Base-by-base conservation (phyloP, 1,139 yeast species). In the Arxiozyma telluris region DNA sequence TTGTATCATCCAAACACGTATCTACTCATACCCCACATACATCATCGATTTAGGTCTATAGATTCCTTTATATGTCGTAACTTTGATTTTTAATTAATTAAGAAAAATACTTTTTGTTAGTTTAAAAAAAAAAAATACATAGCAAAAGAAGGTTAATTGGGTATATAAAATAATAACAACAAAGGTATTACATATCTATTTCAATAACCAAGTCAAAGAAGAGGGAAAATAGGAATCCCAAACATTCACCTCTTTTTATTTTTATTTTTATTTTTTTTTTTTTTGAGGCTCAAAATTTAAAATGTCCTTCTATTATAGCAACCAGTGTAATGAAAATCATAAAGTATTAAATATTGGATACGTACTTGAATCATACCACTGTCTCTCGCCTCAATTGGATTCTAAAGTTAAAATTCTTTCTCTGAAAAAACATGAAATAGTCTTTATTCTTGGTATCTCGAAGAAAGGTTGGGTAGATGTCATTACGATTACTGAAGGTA, bases 401-500 rank as follows among this genome's bases (percentile, higher is more conserved):
- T 17, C 41, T 5, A 45, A 45, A 7, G 38, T 44, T 9, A 50
- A 50, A 15, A 21, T 50, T 15, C 41, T 50, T 12, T 15, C 46
- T 4, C 47, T 57, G n/a, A 41, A 44, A 5, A 45, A 45, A 21
- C 47, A 48, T 20, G 59, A 57, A 21, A 34, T 53, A 23, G 52
- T 55, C 1, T 68, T 69, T 55, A 73, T 72, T 8, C 50, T 72
- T n/a, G 53, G 76, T 17, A 82, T 81, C 57, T 72, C 79, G 9
- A 79, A 77, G 38, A 66, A 78, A 1, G 85, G 86, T 1, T 86
- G 94, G 94, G 84, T 90, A 88, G 93, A 85, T 65, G 91, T 91
- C 4, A 76, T 83, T 12, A 64, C 76, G 1, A 64, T 78, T 15
- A 54, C 51, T 23, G 54, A 55, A 1, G 58, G 53, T 12, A 34